Evolutionary conservation across 192 early-diverging fungal genomes (phyloP).

Genomic region (Allomyces macrogynus): DNA sequence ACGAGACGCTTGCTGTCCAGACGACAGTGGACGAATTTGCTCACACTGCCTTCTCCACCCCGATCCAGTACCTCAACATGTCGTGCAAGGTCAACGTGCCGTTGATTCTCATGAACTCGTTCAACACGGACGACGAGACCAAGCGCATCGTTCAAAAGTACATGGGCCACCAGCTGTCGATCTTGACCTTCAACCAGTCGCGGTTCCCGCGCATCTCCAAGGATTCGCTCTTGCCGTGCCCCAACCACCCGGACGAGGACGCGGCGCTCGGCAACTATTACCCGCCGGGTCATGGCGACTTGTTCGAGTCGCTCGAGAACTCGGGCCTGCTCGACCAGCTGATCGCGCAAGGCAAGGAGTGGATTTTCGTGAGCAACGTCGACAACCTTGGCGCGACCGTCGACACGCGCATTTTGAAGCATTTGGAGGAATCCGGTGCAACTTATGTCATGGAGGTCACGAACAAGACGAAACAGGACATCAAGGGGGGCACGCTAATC

Average conservation of each 20-base stretch:
- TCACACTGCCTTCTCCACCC: background rate
- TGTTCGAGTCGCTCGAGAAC: constrained; percentile 85
- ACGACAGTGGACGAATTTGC: no score
- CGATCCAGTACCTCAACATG: constrained; percentile 74
- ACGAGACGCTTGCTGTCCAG: no score
- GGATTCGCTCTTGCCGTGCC: constrained; percentile 78
- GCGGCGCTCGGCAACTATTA: constrained; percentile 33
- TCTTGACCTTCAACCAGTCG: constrained; percentile 95
- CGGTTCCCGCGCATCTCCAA: constrained; percentile 82
- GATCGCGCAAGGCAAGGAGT: constrained; percentile 88
- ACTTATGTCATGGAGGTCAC: constrained; percentile 99
- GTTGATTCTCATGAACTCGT: constrained; percentile 99
- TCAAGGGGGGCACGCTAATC: constrained; percentile 97
- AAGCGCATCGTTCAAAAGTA: constrained; percentile 97
- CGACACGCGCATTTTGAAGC: constrained; percentile 73
- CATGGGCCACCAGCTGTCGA: constrained; percentile 68
- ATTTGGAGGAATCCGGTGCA: constrained; percentile 66
- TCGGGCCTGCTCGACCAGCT: constrained; percentile 86
- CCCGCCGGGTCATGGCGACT: constrained; percentile 95
- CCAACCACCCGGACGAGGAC: constrained; percentile 21
- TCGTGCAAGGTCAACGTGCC: constrained; percentile 81
- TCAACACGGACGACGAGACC: constrained; percentile 99
- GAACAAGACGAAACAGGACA: constrained; percentile 97
- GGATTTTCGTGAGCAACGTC: constrained; percentile 95
- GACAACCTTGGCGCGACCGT: constrained; percentile 98